phyloP scores from a whole-genome alignment of 371 early-diverging fungal genomes.

The Actinomortierella wolfii region DNA sequence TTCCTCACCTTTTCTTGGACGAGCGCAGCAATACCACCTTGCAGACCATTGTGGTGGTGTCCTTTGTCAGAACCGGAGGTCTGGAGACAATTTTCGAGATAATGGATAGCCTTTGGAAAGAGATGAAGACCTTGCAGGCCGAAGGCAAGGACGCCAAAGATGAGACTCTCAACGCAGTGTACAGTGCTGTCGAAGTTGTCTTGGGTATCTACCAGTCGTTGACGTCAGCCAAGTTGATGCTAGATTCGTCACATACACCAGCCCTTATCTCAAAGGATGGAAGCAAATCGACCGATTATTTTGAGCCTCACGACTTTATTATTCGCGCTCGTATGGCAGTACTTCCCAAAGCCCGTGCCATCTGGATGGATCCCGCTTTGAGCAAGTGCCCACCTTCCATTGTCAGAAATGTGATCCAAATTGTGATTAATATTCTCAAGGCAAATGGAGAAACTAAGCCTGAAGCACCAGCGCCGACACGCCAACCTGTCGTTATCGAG shows the following conservation, averaged over 20 bases:
- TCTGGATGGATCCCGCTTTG: slow-evolving; percentile 58
- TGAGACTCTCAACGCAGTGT: slow-evolving; percentile 25
- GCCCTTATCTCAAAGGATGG: slow-evolving; percentile 57
- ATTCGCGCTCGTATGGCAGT: slow-evolving; percentile 60
- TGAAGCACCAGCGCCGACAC: slow-evolving; percentile 22
- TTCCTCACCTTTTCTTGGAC: slow-evolving; percentile 50
- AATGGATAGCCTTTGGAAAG: slow-evolving; percentile 62
- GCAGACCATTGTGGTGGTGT: slow-evolving; percentile 71
- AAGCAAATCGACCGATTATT: slow-evolving; percentile 60
- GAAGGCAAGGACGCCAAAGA: slow-evolving; percentile 9
- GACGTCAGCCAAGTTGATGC: slow-evolving; percentile 64
- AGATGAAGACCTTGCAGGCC: slow-evolving; percentile 25
- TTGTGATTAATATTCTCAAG: slow-evolving; percentile 71
- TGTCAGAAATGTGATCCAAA: slow-evolving; percentile 57
- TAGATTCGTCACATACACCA: slow-evolving; percentile 72
- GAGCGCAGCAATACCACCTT: slow-evolving; percentile 69
- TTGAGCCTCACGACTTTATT: slow-evolving; percentile 74
- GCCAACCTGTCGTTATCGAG: slow-evolving; percentile 32
- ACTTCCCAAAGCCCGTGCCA: slow-evolving; percentile 51
- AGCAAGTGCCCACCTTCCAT: slow-evolving; percentile 53
- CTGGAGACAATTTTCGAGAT: slow-evolving; percentile 60
- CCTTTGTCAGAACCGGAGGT: slow-evolving; percentile 71
- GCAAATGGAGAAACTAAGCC: slow-evolving; percentile 66
- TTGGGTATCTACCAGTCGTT: slow-evolving; percentile 65
- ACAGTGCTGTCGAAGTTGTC: slow-evolving; percentile 59